A percentile compares a stretch with the other conserved stretches of the same genome.
Evolutionary conservation across 2,329 filamentous ascomycete species (phyloP).

Genomic region (Penicillium sp.): DNA sequence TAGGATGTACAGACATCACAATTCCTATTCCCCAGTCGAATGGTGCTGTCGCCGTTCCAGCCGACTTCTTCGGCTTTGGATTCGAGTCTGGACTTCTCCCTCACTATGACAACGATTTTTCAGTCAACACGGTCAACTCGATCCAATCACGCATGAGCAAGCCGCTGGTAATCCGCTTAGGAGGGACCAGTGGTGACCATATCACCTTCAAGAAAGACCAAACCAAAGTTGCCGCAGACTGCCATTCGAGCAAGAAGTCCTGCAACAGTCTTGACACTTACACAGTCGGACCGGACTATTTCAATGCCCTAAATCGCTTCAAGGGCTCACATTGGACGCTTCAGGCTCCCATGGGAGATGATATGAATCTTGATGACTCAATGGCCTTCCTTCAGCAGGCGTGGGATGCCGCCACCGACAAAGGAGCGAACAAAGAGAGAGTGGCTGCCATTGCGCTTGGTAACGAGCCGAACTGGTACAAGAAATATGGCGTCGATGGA

Average conservation of each 20-base stretch:
- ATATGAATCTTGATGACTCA: not conserved
- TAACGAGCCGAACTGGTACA: slow-evolving; percentile 15
- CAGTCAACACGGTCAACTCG: slow-evolving; percentile 9
- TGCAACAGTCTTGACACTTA: slow-evolving; percentile 11
- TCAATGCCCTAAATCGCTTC: slow-evolving; percentile 12
- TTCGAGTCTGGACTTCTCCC: not conserved
- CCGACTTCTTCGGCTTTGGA: not conserved
- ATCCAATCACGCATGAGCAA: slow-evolving; percentile 14
- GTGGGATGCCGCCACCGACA: slow-evolving; percentile 6
- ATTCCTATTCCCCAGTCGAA: not conserved
- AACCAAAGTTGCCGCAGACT: not conserved
- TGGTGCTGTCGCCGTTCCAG: not conserved
- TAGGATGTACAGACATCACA: not conserved
- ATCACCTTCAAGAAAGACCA: slow-evolving; percentile 5
- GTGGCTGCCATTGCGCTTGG: slow-evolving; percentile 14
- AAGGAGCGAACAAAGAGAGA: slow-evolving; percentile 4
- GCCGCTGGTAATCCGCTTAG: slow-evolving; percentile 15
- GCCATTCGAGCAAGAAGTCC: not conserved
- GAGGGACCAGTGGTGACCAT: slow-evolving; percentile 18
- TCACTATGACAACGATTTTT: slow-evolving; percentile 4
- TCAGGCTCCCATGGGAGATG: slow-evolving; percentile 15
- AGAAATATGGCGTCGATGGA: slow-evolving; percentile 2
- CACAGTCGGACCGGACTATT: slow-evolving; percentile 13
- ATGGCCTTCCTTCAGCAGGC: slow-evolving; percentile 12
- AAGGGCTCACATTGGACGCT: slow-evolving; percentile 9